Conservation (phyloP, 2,329 filamentous ascomycete species). For the Fusarium sp. region DNA sequence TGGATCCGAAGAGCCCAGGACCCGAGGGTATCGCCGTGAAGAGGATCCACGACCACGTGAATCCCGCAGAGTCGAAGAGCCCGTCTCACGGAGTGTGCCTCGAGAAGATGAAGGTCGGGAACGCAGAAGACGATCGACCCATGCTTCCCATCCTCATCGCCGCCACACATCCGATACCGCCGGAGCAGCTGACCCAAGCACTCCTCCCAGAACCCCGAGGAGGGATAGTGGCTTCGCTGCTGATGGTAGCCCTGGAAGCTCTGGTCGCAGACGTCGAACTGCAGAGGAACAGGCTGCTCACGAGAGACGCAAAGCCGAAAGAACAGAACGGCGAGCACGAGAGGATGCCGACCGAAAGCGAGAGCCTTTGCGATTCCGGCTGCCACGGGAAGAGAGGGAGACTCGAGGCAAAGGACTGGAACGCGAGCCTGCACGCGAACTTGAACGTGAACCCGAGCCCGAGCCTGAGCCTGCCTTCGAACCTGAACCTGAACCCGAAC, state of each 20-base stretch:
- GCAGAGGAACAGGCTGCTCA: conserved; percentile 62
- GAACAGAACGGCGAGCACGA: conserved; percentile 45
- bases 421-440: conserved; percentile 26
- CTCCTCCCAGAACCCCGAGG: conserved; percentile 55
- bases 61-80: conserved; percentile 25
- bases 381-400: conserved; percentile 23
- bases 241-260: conserved; percentile 52
- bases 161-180: conserved; percentile 55
- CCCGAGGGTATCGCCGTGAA: conserved; percentile 32
- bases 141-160: conserved; percentile 49
- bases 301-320: conserved; percentile 62
- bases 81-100: conserved; percentile 14
- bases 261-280: conserved; percentile 53
- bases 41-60: conserved; percentile 36
- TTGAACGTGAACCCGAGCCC: conserved; percentile 41
- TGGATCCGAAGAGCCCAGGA: conserved; percentile 29
- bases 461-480: conserved; percentile 38
- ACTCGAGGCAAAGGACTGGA: conserved; percentile 48
- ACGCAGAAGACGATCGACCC: conserved; percentile 33
- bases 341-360: conserved; percentile 42
- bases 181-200: conserved; percentile 50
- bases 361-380: conserved; percentile 29
- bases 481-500: neutral
- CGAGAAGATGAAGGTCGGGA: conserved; percentile 40
- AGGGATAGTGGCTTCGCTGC: conserved; percentile 60